Conservation (phyloP, 805 yeast species). For the Candida succiphila region DNA sequence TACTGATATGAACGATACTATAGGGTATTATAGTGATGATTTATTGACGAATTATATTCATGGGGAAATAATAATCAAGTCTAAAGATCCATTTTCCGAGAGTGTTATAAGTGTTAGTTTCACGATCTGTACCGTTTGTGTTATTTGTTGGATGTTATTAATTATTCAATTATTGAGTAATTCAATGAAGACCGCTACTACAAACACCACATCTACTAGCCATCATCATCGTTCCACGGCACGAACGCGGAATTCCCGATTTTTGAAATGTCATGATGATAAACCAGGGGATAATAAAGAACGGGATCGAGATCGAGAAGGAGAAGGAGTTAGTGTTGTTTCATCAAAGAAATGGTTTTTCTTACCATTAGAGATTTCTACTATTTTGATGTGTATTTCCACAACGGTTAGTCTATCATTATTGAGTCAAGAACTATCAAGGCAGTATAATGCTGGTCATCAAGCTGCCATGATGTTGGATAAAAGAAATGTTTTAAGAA, state of each 20-base stretch:
- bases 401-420: background rate
- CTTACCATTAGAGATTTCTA: no score
- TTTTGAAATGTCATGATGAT: background rate
- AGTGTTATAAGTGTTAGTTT: conserved; percentile 36
- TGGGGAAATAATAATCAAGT: no score
- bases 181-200: no score
- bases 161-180: conserved; percentile 39
- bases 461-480: conserved; percentile 26
- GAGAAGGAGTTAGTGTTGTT: background rate
- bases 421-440: conserved; percentile 18
- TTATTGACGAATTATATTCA: no score
- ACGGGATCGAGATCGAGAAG: background rate
- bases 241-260: no score
- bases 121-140: conserved; percentile 44
- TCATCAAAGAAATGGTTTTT: no score
- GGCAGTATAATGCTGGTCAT: conserved; percentile 42
- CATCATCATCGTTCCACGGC: no score
- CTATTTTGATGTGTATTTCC: no score
- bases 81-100: conserved; percentile 26
- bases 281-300: background rate
- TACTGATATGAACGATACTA: conserved; percentile 3
- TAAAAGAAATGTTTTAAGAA: no score
- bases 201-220: no score
- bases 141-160: conserved; percentile 64
- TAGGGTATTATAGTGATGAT: background rate